Evolutionary conservation across 176 grass and related monocot genomes (phyloP), one percentile per base, ranked within the genome.

Genomic region (Triticum timopheevii): DNA sequence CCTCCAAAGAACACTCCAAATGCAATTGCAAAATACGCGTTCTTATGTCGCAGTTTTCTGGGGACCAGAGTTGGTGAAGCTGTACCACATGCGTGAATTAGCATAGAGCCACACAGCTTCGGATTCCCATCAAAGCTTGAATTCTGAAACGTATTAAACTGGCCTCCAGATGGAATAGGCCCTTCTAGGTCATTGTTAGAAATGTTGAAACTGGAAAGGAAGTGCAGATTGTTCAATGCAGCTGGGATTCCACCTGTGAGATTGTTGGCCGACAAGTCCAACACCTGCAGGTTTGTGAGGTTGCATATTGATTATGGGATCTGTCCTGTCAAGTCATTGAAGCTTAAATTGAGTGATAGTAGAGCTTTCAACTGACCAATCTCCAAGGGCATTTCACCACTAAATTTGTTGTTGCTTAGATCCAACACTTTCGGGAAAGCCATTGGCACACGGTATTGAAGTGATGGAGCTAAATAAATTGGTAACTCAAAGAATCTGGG

Each of bases 181-280:
- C 86, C 86, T 65, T 88, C 44, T 4, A 88, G 80, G 19, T 88
- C 71, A 31, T 88, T 88, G 81, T 84, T 2, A 0, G 86, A 80
- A 69, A 84, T 23, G 6, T 81, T 84, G 64, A 88, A 84, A 16
- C n/a, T 6, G 4, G 86, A 40, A 10, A 88, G 86, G 74, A 88
- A 88, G 11, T 84, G 0, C 5, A 88, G 42, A 2, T 2, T 42
- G 0, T 15, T 70, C 33, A 88, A 11, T 66, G 30, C 58, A 13
- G 3, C 0, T 13, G 86, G 80, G 17, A 88, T 45, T 40, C 5
- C 16, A 28, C 86, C 86, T n/a, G 80, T 81, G 7, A 90, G 40
- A 12, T 30, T 0, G 13, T 90, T 87, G 35, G 2, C 35, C 0
- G 88, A 90, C 6, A 87, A 64, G 1, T 70, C 44, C 0, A 90